Conservation (phyloP, 1,284 basidiomycete genomes). For the Cystobasidiaceae sp. region DNA sequence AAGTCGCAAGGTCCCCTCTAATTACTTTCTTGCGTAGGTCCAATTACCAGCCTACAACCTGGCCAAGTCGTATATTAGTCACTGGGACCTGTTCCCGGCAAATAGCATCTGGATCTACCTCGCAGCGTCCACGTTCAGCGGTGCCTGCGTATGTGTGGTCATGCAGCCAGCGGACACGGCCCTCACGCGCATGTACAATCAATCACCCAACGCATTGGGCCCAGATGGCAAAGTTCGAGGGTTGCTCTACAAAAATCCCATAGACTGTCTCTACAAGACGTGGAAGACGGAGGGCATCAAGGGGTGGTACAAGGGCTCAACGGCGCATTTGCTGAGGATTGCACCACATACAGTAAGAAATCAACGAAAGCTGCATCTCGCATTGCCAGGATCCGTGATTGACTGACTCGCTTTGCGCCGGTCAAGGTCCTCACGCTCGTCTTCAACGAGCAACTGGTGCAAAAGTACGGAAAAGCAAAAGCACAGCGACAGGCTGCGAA, state of each 20-base stretch:
- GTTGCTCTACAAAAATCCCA: conserved; percentile 60
- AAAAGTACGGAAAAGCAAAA: conserved; percentile 17
- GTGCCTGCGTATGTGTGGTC: conserved; percentile 65
- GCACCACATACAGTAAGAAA: conserved; percentile 68
- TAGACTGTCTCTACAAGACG: conserved; percentile 73
- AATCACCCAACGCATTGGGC: conserved; percentile 47
- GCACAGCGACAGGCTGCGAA: conserved; percentile 7
- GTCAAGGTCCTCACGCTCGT: conserved; percentile 42
- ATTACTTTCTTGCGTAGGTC: no score
- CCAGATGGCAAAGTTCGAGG: conserved; percentile 63
- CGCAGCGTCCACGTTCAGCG: conserved; percentile 79
- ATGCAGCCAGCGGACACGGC: conserved; percentile 54
- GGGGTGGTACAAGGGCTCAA: conserved; percentile 91
- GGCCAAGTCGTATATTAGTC: conserved; percentile 71
- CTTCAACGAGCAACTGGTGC: conserved; percentile 36
- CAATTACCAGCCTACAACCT: conserved; percentile 95
- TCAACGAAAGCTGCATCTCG: no score
- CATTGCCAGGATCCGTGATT: no score
- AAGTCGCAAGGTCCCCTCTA: no score
- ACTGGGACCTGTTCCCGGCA: conserved; percentile 51
- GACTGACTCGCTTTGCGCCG: no score
- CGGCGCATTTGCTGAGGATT: conserved; percentile 85
- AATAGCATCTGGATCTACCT: conserved; percentile 83
- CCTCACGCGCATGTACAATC: conserved; percentile 93
- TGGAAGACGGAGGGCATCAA: conserved; percentile 79